Percentiles rank a stretch among this genome's conserved stretches.
Conservation (phyloP, 495 filamentous ascomycete genomes). For the Platismatia glauca region DNA sequence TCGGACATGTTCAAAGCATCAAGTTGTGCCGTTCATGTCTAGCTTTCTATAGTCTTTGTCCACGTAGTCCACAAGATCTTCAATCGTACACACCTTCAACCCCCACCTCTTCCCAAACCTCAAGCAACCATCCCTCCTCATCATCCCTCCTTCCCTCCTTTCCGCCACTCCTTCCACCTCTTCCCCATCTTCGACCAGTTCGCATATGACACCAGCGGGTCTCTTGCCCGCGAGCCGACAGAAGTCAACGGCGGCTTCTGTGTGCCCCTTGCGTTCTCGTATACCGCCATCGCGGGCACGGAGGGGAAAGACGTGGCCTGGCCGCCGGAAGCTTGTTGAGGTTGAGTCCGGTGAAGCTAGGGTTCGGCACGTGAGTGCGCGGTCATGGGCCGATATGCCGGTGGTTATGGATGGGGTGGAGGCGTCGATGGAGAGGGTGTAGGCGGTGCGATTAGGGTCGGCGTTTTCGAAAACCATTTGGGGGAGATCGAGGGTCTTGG, state of each 20-base stretch:
- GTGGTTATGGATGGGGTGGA: conserved; percentile 65
- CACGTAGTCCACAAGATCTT: conserved; percentile 72
- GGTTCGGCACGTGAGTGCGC: conserved; percentile 69
- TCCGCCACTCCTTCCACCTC: conserved; percentile 51
- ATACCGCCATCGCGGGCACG: conserved; percentile 75
- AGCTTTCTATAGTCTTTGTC: neutral
- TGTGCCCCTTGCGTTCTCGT: conserved; percentile 70
- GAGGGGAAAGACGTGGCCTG: conserved; percentile 86
- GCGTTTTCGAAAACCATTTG: conserved; percentile 70
- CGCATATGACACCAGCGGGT: conserved; percentile 73
- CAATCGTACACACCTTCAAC: conserved; percentile 90
- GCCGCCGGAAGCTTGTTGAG: conserved; percentile 59
- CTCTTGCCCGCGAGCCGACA: conserved; percentile 69
- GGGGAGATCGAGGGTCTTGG: conserved; percentile 61
- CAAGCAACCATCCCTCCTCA: conserved; percentile 84
- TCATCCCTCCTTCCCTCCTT: conserved; percentile 67
- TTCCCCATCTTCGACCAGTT: conserved; percentile 73
- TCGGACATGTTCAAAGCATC: neutral
- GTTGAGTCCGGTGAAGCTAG: conserved; percentile 59
- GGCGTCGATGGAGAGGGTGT: conserved; percentile 81
- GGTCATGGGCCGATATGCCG: conserved; percentile 82
- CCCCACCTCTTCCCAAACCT: conserved; percentile 83
- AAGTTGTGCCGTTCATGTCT: neutral
- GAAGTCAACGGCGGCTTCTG: conserved; percentile 85
- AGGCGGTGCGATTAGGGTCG: conserved; percentile 85